Evolutionary conservation across 2,329 filamentous ascomycete genomes (phyloP), one percentile per base, ranked within the genome.

Genomic region (Fusarium circinatum): DNA sequence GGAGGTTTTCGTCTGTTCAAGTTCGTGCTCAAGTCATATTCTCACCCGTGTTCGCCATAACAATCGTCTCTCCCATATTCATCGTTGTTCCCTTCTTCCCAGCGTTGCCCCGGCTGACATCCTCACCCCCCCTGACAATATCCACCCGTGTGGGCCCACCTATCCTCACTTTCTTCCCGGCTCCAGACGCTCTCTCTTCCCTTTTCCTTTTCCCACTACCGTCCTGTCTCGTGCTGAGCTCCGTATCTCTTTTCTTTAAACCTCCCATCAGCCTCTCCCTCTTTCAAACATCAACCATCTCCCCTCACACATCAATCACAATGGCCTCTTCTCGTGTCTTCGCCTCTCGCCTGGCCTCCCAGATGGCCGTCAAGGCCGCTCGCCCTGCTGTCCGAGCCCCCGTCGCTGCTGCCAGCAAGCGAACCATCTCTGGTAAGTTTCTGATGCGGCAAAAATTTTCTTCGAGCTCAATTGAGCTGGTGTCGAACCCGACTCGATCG

Each of bases 301-400:
- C 77, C 77, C 78, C 78, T 80, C 79, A 79, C 78, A 81, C 76
- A 86, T 85, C 87, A 87, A 86, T 91, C 89, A 90, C 89, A 94
- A 95, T 95, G 93, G 91, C 92, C 85, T 91, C 92, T 85, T 87
- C 90, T 85, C 92, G 93, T 87, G 89, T 94, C 85, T 89, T 94
- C 86, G 90, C 92, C 84, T 91, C 92, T 82, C 91, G 93, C 85
- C 89, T 94, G 88, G 91, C 92, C 85, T 89, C 90, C 83, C 89
- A 92, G 86, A 92, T 92, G 90, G 90, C 91, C 84, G 86, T 88
- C 86, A 93, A 93, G 91, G 91, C 91, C 85, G 92, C 92, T 85
- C 92, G 93, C 85, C 92, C 92, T 86, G 91, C 91, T 84, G 85
- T 91, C 82, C 91, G 91, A 81, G 86, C 88, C 81, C 87, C 88